These are phyloP conservation scores for Alternaria alternata DNA, from an alignment of 2,329 filamentous ascomycete genomes.

Conservation along the genomic window DNA sequence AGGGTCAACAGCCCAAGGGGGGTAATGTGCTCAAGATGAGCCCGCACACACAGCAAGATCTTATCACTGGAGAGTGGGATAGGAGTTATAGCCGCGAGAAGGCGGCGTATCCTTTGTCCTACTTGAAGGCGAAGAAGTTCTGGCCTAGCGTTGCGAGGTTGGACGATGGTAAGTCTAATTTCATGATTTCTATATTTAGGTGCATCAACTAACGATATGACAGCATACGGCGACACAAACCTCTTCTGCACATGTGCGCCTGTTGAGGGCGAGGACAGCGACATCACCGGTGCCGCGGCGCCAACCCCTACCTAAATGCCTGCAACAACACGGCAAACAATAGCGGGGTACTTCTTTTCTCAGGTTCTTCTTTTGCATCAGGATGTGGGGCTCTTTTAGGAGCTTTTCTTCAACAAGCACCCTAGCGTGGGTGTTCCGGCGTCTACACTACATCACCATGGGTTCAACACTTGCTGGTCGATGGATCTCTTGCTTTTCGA, in stretches of 20 bases:
- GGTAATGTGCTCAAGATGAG: slow-evolving; percentile 89
- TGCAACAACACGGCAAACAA: not conserved
- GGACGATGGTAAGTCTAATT: slow-evolving; percentile 75
- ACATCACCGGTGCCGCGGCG: slow-evolving; percentile 47
- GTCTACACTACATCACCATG: slow-evolving; percentile 1
- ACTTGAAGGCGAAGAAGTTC: slow-evolving; percentile 94
- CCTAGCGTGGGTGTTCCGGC: slow-evolving; percentile 1
- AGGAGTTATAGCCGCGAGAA: slow-evolving; percentile 81
- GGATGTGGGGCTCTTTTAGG: not conserved
- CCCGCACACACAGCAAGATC: slow-evolving; percentile 83
- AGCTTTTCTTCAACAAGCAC: slow-evolving; percentile 5
- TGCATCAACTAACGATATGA: slow-evolving; percentile 29
- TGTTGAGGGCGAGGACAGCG: slow-evolving; percentile 62
- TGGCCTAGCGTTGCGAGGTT: slow-evolving; percentile 89
- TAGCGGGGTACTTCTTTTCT: not conserved
- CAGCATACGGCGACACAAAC: slow-evolving; percentile 89
- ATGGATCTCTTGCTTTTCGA: not conserved
- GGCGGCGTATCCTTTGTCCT: slow-evolving; percentile 86
- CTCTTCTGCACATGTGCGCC: slow-evolving; percentile 95
- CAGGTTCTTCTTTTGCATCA: not conserved
- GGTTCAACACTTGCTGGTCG: slow-evolving; percentile 6
- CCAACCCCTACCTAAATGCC: slow-evolving; percentile 39
- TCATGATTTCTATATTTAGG: not conserved
- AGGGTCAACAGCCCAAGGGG: slow-evolving; percentile 75
- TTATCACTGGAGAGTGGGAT: slow-evolving; percentile 80